Percentiles rank a stretch among this genome's conserved stretches.
These are phyloP conservation scores for Blastocystis sp. DNA, from an alignment of 352 stramenopile species.

Conservation along the genomic window DNA sequence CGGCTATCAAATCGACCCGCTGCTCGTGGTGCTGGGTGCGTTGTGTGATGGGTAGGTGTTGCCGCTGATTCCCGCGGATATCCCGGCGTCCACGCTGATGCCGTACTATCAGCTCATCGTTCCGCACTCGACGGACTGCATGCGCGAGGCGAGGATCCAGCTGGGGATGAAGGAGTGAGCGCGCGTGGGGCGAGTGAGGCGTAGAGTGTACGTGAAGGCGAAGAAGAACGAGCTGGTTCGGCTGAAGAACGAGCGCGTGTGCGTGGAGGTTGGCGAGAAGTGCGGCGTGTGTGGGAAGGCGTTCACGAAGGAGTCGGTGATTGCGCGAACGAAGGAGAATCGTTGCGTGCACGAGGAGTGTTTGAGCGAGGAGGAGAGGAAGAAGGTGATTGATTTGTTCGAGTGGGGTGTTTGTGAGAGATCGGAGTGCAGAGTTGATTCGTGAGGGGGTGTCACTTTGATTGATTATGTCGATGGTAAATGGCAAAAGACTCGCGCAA, in stretches of 20 bases:
- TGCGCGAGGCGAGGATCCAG: constrained; percentile 52
- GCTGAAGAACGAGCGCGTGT: constrained; percentile 4
- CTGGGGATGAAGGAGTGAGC: constrained; percentile 38
- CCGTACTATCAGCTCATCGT: constrained; percentile 25
- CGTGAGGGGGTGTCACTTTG: not conserved
- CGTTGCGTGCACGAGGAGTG: constrained; percentile 18
- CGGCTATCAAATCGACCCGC: constrained; percentile 22
- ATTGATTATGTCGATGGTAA: no score
- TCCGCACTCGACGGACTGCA: constrained; percentile 42
- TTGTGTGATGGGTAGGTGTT: no score
- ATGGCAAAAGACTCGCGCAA: no score
- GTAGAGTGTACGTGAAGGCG: constrained; percentile 27
- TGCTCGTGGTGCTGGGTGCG: no score
- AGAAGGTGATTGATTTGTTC: constrained; percentile 47
- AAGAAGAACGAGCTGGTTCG: not conserved
- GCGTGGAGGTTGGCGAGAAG: not conserved
- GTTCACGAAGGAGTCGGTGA: not conserved
- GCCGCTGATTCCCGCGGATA: constrained; percentile 1
- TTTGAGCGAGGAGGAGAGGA: constrained; percentile 11
- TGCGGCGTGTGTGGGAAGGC: constrained; percentile 20
- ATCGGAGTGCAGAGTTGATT: not conserved
- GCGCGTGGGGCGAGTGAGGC: not conserved
- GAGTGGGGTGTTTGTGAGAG: constrained; percentile 44
- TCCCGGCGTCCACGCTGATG: not conserved
- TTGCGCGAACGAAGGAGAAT: not conserved